phyloP scores from a whole-genome alignment of 352 stramenopile genomes.

The Pseudoperonospora humuli region DNA sequence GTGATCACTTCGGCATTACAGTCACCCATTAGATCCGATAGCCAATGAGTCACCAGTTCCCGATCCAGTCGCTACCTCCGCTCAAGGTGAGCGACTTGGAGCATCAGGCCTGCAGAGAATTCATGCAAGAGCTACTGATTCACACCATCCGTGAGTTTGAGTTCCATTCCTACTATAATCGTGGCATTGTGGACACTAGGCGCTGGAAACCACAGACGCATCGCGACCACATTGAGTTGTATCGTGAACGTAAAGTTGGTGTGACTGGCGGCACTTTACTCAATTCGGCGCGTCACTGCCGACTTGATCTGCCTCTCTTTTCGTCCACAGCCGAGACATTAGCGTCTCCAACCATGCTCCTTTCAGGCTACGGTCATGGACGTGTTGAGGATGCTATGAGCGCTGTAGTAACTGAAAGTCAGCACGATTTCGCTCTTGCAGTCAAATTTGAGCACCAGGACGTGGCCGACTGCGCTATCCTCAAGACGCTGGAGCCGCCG shows the following conservation, averaged over 20 bases:
- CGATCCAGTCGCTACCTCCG: conserved; percentile 33
- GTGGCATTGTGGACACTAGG: conserved; percentile 26
- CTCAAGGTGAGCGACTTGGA: conserved; percentile 28
- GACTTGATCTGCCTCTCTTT: conserved; percentile 25
- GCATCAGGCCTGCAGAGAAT: conserved; percentile 21
- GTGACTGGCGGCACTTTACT: conserved; percentile 21
- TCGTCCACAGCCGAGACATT: conserved; percentile 22
- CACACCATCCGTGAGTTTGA: conserved; percentile 46
- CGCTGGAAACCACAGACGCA: conserved; percentile 40
- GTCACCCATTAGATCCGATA: conserved; percentile 2
- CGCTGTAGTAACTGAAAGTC: conserved; percentile 39
- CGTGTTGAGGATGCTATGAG: conserved; percentile 52
- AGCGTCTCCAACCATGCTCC: conserved; percentile 33
- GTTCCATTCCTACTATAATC: conserved; percentile 25
- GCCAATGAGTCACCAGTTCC: conserved; percentile 32
- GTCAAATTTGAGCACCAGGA: conserved; percentile 54
- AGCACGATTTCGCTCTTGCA: conserved; percentile 47
- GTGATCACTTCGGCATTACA: too few relatives aligned
- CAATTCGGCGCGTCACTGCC: conserved; percentile 16
- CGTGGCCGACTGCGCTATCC: conserved; percentile 51
- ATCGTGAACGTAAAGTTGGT: conserved; percentile 28
- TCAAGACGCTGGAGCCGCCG: conserved; percentile 45
- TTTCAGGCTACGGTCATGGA: conserved; percentile 38
- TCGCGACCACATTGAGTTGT: conserved; percentile 38
- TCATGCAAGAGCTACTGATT: conserved; percentile 32